Conservation (phyloP, 2,329 filamentous ascomycete genomes). For the Alternaria panax region DNA sequence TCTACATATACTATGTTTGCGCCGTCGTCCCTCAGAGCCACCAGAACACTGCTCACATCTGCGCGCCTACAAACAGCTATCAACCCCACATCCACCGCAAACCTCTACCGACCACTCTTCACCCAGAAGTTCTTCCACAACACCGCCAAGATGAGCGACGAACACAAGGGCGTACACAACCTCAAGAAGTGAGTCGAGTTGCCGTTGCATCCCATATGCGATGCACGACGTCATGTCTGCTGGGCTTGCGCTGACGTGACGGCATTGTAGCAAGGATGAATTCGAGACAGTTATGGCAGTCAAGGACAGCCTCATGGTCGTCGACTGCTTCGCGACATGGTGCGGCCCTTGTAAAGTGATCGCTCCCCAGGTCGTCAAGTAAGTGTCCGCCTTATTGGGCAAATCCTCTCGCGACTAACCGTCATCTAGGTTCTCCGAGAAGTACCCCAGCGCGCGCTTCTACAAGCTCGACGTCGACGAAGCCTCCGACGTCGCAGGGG, state of each 20-base stretch:
- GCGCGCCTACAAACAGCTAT: slow-evolving; percentile 47
- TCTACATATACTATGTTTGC: slow-evolving; percentile 52
- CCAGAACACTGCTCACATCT: slow-evolving; percentile 54
- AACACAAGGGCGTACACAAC: slow-evolving; percentile 58
- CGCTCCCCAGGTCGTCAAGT: slow-evolving; percentile 75
- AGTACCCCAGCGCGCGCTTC: slow-evolving; percentile 71
- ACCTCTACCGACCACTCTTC: slow-evolving; percentile 46
- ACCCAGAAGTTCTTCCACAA: slow-evolving; percentile 51
- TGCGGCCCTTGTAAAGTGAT: slow-evolving; percentile 96
- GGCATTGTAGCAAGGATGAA: slow-evolving; percentile 61
- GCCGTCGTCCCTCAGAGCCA: slow-evolving; percentile 43
- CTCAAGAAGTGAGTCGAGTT: slow-evolving; percentile 51
- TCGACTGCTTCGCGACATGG: slow-evolving; percentile 91
- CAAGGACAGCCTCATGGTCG: slow-evolving; percentile 69
- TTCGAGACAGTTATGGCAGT: slow-evolving; percentile 64
- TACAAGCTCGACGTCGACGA: slow-evolving; percentile 93
- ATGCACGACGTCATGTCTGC: slow-evolving; percentile 22
- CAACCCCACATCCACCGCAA: slow-evolving; percentile 35
- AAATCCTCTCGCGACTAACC: slow-evolving; percentile 6
- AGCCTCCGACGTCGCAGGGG: slow-evolving; percentile 74
- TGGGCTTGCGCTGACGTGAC: slow-evolving; percentile 15
- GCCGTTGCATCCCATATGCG: slow-evolving; percentile 4
- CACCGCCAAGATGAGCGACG: slow-evolving; percentile 53
- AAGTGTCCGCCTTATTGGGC: slow-evolving; percentile 40
- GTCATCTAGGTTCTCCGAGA: slow-evolving; percentile 63